Base-by-base conservation (phyloP, 129 eudicot genomes). In the Flaveria bidentis region DNA sequence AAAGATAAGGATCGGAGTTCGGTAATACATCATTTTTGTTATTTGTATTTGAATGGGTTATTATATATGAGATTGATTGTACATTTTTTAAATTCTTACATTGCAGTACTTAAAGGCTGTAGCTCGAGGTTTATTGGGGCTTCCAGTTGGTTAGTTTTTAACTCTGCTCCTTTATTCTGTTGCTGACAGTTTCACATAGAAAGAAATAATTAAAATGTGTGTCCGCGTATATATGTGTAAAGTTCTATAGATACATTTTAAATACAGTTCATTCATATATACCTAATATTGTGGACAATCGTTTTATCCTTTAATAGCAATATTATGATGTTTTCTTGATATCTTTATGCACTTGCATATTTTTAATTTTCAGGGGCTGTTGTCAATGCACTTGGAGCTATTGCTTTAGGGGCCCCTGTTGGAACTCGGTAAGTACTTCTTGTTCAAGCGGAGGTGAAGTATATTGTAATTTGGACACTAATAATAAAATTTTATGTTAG, bases 381-480 rank as follows among this genome's bases (percentile, higher is more conserved):
- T 49, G 76, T 89, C 67, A 83, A 84, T 89, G 96, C 96, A 60
- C 86, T 91, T 67, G 97, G 96, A 91, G 99, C 99, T 81, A 86
- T 89, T 79, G 88, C 83, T 41, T 91, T 95, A 89, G 99, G 69
- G 22, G 69, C 69, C 2, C 46, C 69, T 16, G 69, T 63, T 15
- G 69, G 69, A 30, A 63, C 5, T 63, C 69, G 46, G 99, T 95
- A 91, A 11, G 96, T 85, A 78, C 61, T 30, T 63, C 46, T 26
- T 36, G 42, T 83, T 6, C 47, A 49, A 68, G 2, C 67, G 6
- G 28, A 33, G 60, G 53, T 76, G 67, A 30, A 50, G 51, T 49
- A 47, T 58, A 51, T 50, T 61, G 22, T 28, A 57, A 64, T 44
- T 63, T 69, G 61, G 71, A 61, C 56, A 62, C 45, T 30, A 1